A percentile compares a stretch with the other conserved stretches of the same genome.
These are phyloP conservation scores for Steccherinum ochraceum DNA, from an alignment of 768 basidiomycete species.

Conservation along the genomic window DNA sequence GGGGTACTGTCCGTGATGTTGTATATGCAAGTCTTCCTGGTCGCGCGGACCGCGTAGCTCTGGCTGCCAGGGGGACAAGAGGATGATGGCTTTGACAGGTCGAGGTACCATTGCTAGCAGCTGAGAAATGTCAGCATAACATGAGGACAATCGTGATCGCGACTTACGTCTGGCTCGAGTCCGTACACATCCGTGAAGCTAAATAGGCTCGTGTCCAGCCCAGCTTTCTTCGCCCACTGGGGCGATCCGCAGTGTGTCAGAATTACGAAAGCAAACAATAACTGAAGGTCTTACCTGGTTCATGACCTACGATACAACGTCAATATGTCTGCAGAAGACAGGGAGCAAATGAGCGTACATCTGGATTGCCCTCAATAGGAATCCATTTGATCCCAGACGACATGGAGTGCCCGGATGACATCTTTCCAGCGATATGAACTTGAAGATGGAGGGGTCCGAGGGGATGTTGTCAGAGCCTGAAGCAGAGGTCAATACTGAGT, in stretches of 20 bases:
- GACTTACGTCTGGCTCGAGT: constrained; percentile 56
- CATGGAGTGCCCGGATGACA: background rate
- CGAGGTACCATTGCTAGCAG: constrained; percentile 54
- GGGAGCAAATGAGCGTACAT: constrained; percentile 25
- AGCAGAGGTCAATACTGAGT: too few relatives aligned
- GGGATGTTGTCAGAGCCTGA: background rate
- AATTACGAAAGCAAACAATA: background rate
- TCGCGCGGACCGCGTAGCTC: constrained; percentile 42
- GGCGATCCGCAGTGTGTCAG: background rate
- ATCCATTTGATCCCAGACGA: constrained; percentile 43
- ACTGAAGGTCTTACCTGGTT: constrained; percentile 32
- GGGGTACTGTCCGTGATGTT: constrained; percentile 34
- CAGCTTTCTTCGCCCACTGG: constrained; percentile 69
- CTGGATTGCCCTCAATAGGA: constrained; percentile 73
- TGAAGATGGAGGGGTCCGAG: background rate
- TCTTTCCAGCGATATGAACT: too few relatives aligned
- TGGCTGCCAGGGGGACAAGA: constrained; percentile 74
- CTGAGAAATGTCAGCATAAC: background rate
- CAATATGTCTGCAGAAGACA: constrained; percentile 5
- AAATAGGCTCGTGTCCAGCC: constrained; percentile 42
- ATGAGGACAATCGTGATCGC: background rate
- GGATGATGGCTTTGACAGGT: constrained; percentile 77
- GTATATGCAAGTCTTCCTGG: constrained; percentile 55
- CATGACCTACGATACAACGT: constrained; percentile 35
- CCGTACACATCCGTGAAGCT: constrained; percentile 71